These are phyloP conservation scores for Ustilago lituana DNA, from an alignment of 1,284 basidiomycete genomes.

Conservation along the genomic window DNA sequence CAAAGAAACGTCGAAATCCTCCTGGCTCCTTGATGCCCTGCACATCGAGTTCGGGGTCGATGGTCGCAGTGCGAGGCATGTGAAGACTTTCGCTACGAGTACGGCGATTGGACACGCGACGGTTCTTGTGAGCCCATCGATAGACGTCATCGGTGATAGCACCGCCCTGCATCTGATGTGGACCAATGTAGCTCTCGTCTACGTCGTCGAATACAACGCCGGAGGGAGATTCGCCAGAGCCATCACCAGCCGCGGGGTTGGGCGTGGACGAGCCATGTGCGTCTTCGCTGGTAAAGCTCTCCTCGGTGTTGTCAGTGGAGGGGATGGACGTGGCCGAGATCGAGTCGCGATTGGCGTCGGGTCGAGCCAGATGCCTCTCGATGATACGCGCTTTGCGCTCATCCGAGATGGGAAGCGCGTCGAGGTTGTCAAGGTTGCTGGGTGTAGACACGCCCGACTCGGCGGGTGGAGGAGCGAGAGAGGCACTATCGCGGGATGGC, in stretches of 20 bases:
- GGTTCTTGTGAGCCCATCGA: slow-evolving; percentile 65
- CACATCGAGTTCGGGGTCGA: slow-evolving; percentile 60
- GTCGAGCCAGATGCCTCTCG: slow-evolving; percentile 50
- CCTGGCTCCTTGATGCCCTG: slow-evolving; percentile 63
- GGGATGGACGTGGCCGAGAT: slow-evolving; percentile 41
- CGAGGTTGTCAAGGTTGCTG: slow-evolving; percentile 52
- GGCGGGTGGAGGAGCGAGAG: slow-evolving; percentile 34
- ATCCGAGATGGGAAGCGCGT: slow-evolving; percentile 56
- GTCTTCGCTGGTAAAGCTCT: slow-evolving; percentile 13
- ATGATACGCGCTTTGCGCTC: slow-evolving; percentile 61
- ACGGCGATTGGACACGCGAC: slow-evolving; percentile 40
- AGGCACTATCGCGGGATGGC: slow-evolving; percentile 36
- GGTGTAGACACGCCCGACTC: slow-evolving; percentile 50
- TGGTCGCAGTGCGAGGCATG: slow-evolving; percentile 57
- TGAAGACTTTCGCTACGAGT: slow-evolving; percentile 61
- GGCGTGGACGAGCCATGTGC: slow-evolving; percentile 20
- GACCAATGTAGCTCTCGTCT: slow-evolving; percentile 57
- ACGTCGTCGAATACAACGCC: slow-evolving; percentile 26
- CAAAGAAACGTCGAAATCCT: slow-evolving; percentile 63
- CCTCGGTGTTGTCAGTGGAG: slow-evolving; percentile 29
- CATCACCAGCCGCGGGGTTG: slow-evolving; percentile 6
- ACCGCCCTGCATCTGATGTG: slow-evolving; percentile 63
- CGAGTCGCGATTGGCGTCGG: slow-evolving; percentile 40
- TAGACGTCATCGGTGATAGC: slow-evolving; percentile 66
- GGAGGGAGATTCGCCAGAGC: slow-evolving; percentile 15